Conservation (phyloP, 495 filamentous ascomycete species). For the Penicillium salamii region DNA sequence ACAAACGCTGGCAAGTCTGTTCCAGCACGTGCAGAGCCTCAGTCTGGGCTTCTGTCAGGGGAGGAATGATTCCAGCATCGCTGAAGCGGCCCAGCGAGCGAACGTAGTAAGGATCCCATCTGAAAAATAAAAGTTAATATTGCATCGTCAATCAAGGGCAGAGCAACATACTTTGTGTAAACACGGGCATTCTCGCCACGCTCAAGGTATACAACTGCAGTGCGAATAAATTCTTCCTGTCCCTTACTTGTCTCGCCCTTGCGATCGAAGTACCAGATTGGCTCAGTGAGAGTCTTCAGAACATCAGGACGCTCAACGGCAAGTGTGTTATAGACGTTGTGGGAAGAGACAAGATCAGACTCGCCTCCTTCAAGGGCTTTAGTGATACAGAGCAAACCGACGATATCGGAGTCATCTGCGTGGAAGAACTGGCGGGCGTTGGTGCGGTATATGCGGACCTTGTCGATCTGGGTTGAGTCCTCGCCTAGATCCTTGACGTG, state of each 20-base stretch:
- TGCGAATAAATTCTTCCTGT: slow-evolving; percentile 72
- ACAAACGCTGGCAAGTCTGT: slow-evolving; percentile 58
- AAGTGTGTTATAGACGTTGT: slow-evolving; percentile 80
- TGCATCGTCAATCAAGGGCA: no score
- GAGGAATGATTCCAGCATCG: slow-evolving; percentile 62
- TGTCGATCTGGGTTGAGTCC: slow-evolving; percentile 69
- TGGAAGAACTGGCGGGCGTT: slow-evolving; percentile 80
- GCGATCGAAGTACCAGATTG: slow-evolving; percentile 92
- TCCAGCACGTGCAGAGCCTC: slow-evolving; percentile 66
- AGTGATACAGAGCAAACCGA: slow-evolving; percentile 81
- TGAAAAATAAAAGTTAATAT: no score
- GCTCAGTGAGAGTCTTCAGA: slow-evolving; percentile 66
- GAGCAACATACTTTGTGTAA: slow-evolving; percentile 48
- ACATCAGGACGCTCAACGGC: slow-evolving; percentile 76
- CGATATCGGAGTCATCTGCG: slow-evolving; percentile 76
- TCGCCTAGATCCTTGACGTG: slow-evolving; percentile 86
- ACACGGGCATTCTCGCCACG: slow-evolving; percentile 48
- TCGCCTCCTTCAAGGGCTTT: slow-evolving; percentile 80
- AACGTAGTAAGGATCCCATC: slow-evolving; percentile 81
- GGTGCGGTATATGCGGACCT: slow-evolving; percentile 80
- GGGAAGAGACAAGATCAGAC: slow-evolving; percentile 74
- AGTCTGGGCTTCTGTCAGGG: slow-evolving; percentile 59
- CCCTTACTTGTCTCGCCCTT: slow-evolving; percentile 79
- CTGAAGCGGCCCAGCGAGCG: slow-evolving; percentile 65
- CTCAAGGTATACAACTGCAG: slow-evolving; percentile 73